Evolutionary conservation across 495 filamentous ascomycete genomes (phyloP).

Genomic region (Lasiosphaeris hirsuta): DNA sequence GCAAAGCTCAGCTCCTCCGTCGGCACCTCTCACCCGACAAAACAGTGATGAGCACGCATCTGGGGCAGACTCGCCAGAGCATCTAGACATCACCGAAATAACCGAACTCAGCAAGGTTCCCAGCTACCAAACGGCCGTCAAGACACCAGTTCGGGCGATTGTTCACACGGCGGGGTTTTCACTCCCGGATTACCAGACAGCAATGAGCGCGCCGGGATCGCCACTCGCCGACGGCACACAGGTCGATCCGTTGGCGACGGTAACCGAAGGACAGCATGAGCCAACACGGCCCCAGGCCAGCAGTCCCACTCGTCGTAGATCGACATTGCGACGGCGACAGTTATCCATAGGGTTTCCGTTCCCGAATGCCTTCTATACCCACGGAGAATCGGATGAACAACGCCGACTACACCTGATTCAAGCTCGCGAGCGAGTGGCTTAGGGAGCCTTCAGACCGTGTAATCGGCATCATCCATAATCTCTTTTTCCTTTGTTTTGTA

Average conservation of each 20-base stretch:
- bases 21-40: conserved; percentile 50
- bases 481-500: conserved; percentile 4
- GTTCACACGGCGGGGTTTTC: conserved; percentile 19
- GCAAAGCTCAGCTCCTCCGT: conserved; percentile 30
- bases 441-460: conserved; percentile 5
- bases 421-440: conserved; percentile 26
- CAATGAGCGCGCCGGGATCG: conserved; percentile 34
- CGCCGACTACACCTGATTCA: conserved; percentile 27
- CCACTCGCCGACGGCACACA: conserved; percentile 17
- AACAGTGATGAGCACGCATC: conserved; percentile 55
- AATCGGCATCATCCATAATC: background rate
- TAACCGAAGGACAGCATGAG: background rate
- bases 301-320: conserved; percentile 6
- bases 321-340: conserved; percentile 20
- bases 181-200: conserved; percentile 43
- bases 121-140: conserved; percentile 75
- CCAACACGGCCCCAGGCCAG: background rate
- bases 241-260: conserved; percentile 27
- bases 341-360: conserved; percentile 15
- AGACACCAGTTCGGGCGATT: conserved; percentile 48
- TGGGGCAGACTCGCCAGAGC: conserved; percentile 44
- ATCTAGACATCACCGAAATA: conserved; percentile 60
- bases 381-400: conserved; percentile 23
- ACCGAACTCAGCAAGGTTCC: conserved; percentile 70
- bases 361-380: conserved; percentile 7